A percentile compares a stretch with the other conserved stretches of the same genome.
Conservation (phyloP, 129 eudicot species). For the Cynara cardunculus region DNA sequence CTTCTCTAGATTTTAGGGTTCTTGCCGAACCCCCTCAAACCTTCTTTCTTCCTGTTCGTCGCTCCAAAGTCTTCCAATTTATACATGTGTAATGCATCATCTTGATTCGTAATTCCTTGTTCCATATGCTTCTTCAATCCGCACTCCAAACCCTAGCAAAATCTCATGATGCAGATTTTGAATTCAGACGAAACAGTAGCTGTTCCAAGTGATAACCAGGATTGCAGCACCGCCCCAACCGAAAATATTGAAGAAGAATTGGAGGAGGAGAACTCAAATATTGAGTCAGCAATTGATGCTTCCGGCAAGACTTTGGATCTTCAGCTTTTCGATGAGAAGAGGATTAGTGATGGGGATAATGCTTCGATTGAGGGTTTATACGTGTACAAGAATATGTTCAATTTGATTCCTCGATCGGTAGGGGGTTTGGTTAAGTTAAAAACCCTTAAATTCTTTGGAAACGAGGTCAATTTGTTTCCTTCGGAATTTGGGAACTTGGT, state of each 20-base stretch:
- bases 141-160: conserved; percentile 32
- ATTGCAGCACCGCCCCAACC: neutral
- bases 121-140: conserved; percentile 6
- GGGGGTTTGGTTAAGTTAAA: conserved; percentile 56
- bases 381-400: conserved; percentile 63
- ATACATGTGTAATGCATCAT: neutral
- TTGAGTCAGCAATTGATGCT: conserved; percentile 47
- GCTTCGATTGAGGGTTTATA: conserved; percentile 45
- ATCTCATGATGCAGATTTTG: conserved; percentile 28
- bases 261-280: conserved; percentile 14
- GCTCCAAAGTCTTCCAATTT: conserved; percentile 15
- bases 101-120: neutral
- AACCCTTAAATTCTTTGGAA: conserved; percentile 70
- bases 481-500: conserved; percentile 58
- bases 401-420: conserved; percentile 68
- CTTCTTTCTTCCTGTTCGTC: conserved; percentile 1
- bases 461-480: conserved; percentile 76
- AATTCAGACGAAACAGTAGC: conserved; percentile 20
- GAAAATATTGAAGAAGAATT: conserved; percentile 28
- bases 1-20: conserved; percentile 27
- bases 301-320: conserved; percentile 65
- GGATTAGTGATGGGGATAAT: neutral
- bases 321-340: conserved; percentile 26
- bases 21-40: conserved; percentile 26
- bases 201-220: conserved; percentile 13